These are phyloP conservation scores for Buxus sempervirens DNA, from an alignment of 164 flowering plant species.

Conservation along the genomic window DNA sequence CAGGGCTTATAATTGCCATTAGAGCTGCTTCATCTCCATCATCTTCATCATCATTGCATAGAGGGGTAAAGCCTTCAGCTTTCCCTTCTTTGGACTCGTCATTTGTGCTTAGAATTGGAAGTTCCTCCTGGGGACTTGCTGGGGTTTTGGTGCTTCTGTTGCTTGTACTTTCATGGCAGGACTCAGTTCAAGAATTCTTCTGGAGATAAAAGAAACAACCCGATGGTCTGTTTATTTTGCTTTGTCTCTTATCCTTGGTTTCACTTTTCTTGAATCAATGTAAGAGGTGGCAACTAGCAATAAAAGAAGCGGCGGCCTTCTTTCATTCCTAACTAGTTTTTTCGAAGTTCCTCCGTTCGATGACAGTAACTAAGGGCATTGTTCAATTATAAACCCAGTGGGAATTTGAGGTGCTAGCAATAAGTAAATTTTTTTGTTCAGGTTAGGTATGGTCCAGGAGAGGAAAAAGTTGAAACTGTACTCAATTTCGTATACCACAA, in stretches of 20 bases:
- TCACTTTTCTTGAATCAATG: not conserved
- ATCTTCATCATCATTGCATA: constrained; percentile 9
- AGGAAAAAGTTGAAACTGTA: no score
- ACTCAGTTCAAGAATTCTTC: constrained; percentile 49
- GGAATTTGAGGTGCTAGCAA: no score
- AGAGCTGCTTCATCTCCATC: constrained; percentile 36
- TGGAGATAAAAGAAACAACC: constrained; percentile 41
- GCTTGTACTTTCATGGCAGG: constrained; percentile 60
- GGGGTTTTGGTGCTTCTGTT: constrained; percentile 50
- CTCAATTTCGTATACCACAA: no score
- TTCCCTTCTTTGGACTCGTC: constrained; percentile 38
- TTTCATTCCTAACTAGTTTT: no score
- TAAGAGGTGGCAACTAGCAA: not conserved
- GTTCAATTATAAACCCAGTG: no score
- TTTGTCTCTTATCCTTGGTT: not conserved
- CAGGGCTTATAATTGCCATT: constrained; percentile 59
- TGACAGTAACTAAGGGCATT: no score
- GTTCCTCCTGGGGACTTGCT: constrained; percentile 65
- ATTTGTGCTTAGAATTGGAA: constrained; percentile 45
- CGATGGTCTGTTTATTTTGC: not conserved
- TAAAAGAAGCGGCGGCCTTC: not conserved
- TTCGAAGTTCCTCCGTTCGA: no score
- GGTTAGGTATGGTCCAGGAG: no score
- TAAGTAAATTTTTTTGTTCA: no score
- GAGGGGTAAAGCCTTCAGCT: constrained; percentile 3